phyloP scores from a whole-genome alignment of 2,329 filamentous ascomycete species.

The Talaromyces sp. region DNA sequence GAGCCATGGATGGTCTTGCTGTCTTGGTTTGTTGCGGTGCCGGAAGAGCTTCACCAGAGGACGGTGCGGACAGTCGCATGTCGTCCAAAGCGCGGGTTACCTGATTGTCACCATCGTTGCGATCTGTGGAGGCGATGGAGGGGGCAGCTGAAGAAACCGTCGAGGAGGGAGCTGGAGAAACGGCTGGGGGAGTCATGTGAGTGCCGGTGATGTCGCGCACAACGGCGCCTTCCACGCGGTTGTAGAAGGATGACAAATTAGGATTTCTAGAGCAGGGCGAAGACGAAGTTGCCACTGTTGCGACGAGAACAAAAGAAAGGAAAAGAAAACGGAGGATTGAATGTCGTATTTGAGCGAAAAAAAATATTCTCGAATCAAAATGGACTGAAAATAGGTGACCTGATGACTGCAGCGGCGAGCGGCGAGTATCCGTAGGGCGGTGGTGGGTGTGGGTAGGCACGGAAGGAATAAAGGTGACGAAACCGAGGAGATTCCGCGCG shows the following conservation, averaged over 20 bases:
- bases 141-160: constrained; percentile 46
- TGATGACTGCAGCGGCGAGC: constrained; percentile 9
- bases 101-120: constrained; percentile 39
- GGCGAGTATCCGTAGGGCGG: background rate
- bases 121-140: constrained; percentile 39
- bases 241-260: constrained; percentile 11
- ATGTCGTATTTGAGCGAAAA: background rate
- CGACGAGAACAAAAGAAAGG: background rate
- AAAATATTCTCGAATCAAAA: background rate
- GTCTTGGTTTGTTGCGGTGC: constrained; percentile 30
- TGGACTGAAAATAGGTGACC: background rate
- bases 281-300: background rate
- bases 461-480: constrained; percentile 12
- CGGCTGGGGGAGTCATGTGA: constrained; percentile 24
- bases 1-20: constrained; percentile 42
- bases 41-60: constrained; percentile 36
- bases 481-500: constrained; percentile 2
- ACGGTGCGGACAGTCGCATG: constrained; percentile 37
- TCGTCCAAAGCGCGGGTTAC: constrained; percentile 45
- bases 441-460: background rate
- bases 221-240: constrained; percentile 16
- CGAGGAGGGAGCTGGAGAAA: constrained; percentile 34
- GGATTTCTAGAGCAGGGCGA: background rate
- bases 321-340: background rate
- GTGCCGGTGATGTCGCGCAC: constrained; percentile 13